These are phyloP conservation scores for Ilex paraguariensis DNA, from an alignment of 305 asterid species.

Conservation along the genomic window DNA sequence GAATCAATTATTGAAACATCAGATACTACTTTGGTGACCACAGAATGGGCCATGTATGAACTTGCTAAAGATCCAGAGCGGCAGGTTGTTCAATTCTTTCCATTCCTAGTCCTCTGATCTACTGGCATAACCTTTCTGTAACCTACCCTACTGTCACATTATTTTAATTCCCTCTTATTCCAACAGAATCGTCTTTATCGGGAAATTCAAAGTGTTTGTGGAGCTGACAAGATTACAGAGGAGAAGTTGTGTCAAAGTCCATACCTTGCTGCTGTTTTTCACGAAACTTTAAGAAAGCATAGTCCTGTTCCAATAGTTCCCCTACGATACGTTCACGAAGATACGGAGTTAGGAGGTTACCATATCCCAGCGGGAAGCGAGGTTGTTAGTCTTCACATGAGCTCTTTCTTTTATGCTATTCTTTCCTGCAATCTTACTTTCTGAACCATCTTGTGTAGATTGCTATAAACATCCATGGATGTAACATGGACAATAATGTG, in stretches of 20 bases:
- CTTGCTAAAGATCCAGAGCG: constrained; percentile 61
- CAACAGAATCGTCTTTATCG: constrained; percentile 40
- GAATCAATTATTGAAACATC: constrained; percentile 82
- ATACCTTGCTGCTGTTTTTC: constrained; percentile 70
- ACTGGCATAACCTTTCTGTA: too few species aligned
- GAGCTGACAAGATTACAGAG: constrained; percentile 44
- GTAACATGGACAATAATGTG: constrained; percentile 67
- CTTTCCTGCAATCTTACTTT: neutral
- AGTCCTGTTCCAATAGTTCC: constrained; percentile 79
- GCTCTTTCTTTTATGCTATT: neutral
- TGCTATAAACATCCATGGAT: constrained; percentile 74
- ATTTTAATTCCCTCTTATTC: constrained; percentile 1
- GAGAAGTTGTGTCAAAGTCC: constrained; percentile 68
- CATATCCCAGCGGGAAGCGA: constrained; percentile 62
- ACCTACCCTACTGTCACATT: too few species aligned
- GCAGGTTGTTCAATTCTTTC: constrained; percentile 43
- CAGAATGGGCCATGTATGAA: constrained; percentile 96
- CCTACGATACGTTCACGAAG: constrained; percentile 71
- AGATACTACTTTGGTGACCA: constrained; percentile 64
- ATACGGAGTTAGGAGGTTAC: constrained; percentile 74
- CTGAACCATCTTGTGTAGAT: constrained; percentile 32
- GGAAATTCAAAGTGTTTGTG: constrained; percentile 61
- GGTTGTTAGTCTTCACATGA: constrained; percentile 32
- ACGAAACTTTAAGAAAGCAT: constrained; percentile 72
- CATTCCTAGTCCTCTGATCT: too few species aligned